These are phyloP conservation scores for Excoecaria cochinchinensis DNA, from an alignment of 345 rosid species.

Conservation along the genomic window DNA sequence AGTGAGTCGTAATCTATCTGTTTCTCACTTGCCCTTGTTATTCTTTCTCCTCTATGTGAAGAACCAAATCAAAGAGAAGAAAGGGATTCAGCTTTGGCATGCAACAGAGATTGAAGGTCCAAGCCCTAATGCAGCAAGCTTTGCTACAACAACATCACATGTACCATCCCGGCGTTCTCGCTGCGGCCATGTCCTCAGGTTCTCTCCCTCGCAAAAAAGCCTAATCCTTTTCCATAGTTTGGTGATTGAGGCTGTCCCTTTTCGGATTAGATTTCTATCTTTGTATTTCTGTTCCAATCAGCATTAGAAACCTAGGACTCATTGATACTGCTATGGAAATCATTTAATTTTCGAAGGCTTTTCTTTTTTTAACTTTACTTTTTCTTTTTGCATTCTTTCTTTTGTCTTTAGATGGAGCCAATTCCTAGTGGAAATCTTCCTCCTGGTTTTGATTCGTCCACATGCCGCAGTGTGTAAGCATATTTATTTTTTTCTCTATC, in stretches of 20 bases:
- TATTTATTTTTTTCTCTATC: neutral
- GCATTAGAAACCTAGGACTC: too few relatives aligned
- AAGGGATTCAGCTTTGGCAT: neutral
- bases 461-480: constrained; percentile 36
- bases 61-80: too few relatives aligned
- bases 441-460: constrained; percentile 31
- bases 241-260: neutral
- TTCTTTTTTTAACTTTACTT: too few relatives aligned
- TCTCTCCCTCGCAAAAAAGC: neutral
- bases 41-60: neutral
- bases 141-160: constrained; percentile 35
- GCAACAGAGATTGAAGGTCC: constrained; percentile 8
- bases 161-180: constrained; percentile 39
- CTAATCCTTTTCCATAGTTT: neutral
- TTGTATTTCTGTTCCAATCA: too few relatives aligned
- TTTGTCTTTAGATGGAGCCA: constrained; percentile 21
- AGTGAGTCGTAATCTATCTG: too few relatives aligned
- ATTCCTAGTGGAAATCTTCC: constrained; percentile 32
- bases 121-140: constrained; percentile 21
- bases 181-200: constrained; percentile 48
- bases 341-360: neutral
- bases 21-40: too few relatives aligned
- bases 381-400: neutral
- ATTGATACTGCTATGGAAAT: neutral
- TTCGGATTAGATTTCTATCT: neutral